Conservation (phyloP, 108 stramenopile species). For the Schizochytrium sp. region DNA sequence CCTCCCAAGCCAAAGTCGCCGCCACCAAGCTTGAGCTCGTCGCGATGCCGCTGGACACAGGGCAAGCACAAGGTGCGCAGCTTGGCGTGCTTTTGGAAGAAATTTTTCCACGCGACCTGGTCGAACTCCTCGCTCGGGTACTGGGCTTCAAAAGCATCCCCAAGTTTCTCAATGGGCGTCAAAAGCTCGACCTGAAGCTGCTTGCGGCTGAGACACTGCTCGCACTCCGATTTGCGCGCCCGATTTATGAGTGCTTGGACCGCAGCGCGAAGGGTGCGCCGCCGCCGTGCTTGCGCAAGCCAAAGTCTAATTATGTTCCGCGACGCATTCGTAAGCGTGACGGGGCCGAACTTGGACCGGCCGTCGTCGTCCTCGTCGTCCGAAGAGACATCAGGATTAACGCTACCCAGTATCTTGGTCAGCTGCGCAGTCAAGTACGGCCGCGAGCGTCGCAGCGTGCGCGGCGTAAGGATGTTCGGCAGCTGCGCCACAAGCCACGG, state of each 20-base stretch:
- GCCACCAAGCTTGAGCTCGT: not conserved
- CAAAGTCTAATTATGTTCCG: conserved; percentile 57
- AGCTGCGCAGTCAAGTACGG: conserved; percentile 71
- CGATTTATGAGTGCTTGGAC: conserved; percentile 50
- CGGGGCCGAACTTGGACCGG: conserved; percentile 53
- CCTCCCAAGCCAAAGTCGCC: not conserved
- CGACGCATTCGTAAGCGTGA: conserved; percentile 47
- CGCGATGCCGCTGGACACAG: not conserved
- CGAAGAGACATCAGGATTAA: conserved; percentile 55
- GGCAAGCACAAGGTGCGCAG: conserved; percentile 10
- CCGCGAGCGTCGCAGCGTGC: conserved; percentile 55
- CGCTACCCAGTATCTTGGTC: conserved; percentile 52
- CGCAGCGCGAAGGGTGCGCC: conserved; percentile 36
- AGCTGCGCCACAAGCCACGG: conserved; percentile 65
- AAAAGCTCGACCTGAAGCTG: conserved; percentile 58
- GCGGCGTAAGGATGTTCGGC: conserved; percentile 64
- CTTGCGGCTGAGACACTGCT: conserved; percentile 58
- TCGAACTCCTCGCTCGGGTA: conserved; percentile 53
- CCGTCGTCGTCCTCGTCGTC: conserved; percentile 56
- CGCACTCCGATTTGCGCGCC: conserved; percentile 56
- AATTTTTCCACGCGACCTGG: conserved; percentile 32
- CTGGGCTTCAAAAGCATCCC: conserved; percentile 40
- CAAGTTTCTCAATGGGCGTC: conserved; percentile 52
- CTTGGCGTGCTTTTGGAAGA: conserved; percentile 15
- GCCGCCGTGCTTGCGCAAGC: conserved; percentile 48